Evolutionary conservation across 768 basidiomycete species (phyloP).

Genomic region (Rhizopogon vesiculosus): DNA sequence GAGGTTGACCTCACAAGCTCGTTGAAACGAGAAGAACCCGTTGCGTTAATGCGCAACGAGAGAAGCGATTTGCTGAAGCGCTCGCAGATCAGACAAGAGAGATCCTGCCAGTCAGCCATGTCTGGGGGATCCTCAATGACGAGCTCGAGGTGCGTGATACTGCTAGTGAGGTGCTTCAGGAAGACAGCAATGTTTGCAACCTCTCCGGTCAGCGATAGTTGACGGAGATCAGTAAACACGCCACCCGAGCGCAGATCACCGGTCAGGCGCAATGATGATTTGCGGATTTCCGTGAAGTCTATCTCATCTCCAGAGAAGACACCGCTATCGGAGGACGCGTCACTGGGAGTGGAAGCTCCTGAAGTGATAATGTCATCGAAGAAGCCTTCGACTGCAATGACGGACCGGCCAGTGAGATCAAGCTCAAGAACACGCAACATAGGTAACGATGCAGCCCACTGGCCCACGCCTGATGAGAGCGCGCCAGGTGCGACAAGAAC

Average conservation of each 20-base stretch:
- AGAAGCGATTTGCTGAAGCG: slow-evolving; percentile 56
- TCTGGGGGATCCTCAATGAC: slow-evolving; percentile 78
- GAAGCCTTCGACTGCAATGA: slow-evolving; percentile 74
- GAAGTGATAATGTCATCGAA: slow-evolving; percentile 68
- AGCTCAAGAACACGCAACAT: slow-evolving; percentile 60
- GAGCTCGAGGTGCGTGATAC: slow-evolving; percentile 66
- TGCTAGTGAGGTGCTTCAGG: slow-evolving; percentile 61
- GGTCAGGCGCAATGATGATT: slow-evolving; percentile 60
- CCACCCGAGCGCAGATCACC: slow-evolving; percentile 52
- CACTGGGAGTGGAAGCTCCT: slow-evolving; percentile 67
- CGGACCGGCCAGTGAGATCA: slow-evolving; percentile 64
- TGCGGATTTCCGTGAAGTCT: slow-evolving; percentile 73
- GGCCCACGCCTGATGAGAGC: slow-evolving; percentile 62
- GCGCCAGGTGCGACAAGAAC: slow-evolving; percentile 72
- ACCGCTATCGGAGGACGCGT: slow-evolving; percentile 69
- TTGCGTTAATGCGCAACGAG: slow-evolving; percentile 57
- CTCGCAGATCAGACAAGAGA: slow-evolving; percentile 59
- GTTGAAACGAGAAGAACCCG: slow-evolving; percentile 70
- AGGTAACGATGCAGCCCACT: slow-evolving; percentile 66
- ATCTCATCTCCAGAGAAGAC: slow-evolving; percentile 75
- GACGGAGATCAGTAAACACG: slow-evolving; percentile 54
- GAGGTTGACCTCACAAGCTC: slow-evolving; percentile 78
- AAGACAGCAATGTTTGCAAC: slow-evolving; percentile 68
- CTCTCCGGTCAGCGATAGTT: slow-evolving; percentile 66
- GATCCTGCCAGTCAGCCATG: slow-evolving; percentile 69